Evolutionary conservation across 352 stramenopile species (phyloP).

Genomic region (Globisporangium cederbergense): DNA sequence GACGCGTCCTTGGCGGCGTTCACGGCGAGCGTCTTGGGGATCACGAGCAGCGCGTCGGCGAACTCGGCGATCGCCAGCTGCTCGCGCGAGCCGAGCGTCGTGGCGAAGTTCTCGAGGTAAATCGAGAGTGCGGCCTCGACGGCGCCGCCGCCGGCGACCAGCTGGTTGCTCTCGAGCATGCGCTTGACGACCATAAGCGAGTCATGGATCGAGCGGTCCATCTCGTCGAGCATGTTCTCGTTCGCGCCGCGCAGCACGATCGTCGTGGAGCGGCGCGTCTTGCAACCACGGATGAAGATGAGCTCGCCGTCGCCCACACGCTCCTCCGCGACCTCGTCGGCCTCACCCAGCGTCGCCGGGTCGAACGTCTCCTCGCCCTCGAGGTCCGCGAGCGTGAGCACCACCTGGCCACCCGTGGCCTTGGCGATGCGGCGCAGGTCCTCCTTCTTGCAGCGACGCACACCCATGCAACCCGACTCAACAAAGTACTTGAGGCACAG

Average conservation of each 20-base stretch:
- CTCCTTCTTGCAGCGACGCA: slow-evolving; percentile 97
- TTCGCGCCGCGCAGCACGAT: slow-evolving; percentile 99
- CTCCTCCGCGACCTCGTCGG: slow-evolving; percentile 93
- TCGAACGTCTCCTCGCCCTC: slow-evolving; percentile 98
- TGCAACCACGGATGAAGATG: slow-evolving; percentile 98
- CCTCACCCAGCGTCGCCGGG: slow-evolving; percentile 88
- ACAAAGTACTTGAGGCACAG: slow-evolving; percentile 99
- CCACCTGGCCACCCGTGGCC: slow-evolving; percentile 95
- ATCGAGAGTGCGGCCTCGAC: slow-evolving; percentile 98
- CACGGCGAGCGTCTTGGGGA: slow-evolving; percentile 97
- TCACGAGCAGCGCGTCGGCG: slow-evolving; percentile 76
- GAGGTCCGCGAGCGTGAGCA: slow-evolving; percentile 98
- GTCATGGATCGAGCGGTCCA: slow-evolving; percentile 99
- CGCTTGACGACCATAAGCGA: slow-evolving; percentile 99
- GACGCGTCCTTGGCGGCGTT: slow-evolving; percentile 99
- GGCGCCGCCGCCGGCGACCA: slow-evolving; percentile 96
- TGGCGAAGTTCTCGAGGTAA: slow-evolving; percentile 98
- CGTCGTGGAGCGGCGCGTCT: slow-evolving; percentile 92
- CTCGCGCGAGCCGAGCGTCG: slow-evolving; percentile 94
- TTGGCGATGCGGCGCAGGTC: slow-evolving; percentile 98
- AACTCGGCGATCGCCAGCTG: slow-evolving; percentile 99
- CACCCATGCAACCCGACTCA: slow-evolving; percentile 95
- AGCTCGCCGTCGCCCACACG: slow-evolving; percentile 98
- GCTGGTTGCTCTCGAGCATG: slow-evolving; percentile 99
- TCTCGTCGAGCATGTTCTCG: slow-evolving; percentile 99